Evolutionary conservation across 2,329 filamentous ascomycete species (phyloP).

Genomic region (Sporothrix protearum): DNA sequence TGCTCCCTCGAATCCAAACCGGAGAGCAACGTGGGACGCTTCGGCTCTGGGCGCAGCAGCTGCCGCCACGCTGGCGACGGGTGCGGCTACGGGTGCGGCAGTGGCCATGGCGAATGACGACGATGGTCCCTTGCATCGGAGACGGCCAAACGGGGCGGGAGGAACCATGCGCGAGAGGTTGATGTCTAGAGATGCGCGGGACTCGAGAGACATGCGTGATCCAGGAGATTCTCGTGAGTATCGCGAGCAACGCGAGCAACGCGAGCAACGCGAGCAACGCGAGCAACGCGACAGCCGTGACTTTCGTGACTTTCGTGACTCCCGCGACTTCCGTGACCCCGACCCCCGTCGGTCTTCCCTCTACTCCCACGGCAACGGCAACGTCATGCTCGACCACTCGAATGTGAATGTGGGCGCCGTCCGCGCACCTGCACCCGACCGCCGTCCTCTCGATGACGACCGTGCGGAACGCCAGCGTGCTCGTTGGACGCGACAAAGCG

Average conservation of each 20-base stretch:
- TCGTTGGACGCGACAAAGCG: neutral
- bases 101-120: slow-evolving; percentile 5
- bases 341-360: slow-evolving; percentile 11
- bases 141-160: slow-evolving; percentile 4
- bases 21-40: slow-evolving; percentile 17
- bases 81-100: neutral
- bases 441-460: neutral
- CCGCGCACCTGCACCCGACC: too few species aligned
- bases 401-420: neutral
- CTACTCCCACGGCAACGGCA: slow-evolving; percentile 19
- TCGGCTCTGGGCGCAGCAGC: neutral
- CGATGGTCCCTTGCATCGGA: neutral
- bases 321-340: neutral
- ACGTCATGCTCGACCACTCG: slow-evolving; percentile 1
- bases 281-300: neutral
- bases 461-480: neutral
- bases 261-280: neutral
- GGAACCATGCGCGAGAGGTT: neutral
- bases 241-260: neutral
- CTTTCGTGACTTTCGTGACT: neutral
- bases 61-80: neutral
- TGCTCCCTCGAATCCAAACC: neutral
- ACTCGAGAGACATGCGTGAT: neutral
- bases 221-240: neutral
- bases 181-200: neutral